Percentiles rank a stretch among this genome's conserved stretches.
Evolutionary conservation across 2,329 filamentous ascomycete genomes (phyloP).

Genomic region (Fusarium duplospermum): DNA sequence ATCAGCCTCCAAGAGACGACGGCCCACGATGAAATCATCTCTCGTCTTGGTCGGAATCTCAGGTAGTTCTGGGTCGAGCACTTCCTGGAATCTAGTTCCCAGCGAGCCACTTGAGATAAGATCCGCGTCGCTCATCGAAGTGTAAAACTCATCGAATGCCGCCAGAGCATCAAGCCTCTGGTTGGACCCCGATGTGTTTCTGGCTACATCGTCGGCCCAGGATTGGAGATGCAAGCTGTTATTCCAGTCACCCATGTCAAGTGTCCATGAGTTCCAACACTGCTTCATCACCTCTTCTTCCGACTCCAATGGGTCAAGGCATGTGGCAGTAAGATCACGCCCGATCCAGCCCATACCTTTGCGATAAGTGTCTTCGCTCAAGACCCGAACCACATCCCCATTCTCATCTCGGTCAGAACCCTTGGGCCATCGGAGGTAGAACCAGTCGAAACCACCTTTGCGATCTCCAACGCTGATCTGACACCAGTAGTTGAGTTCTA

Average conservation of each 20-base stretch:
- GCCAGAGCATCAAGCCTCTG: conserved; percentile 55
- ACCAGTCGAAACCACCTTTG: conserved; percentile 92
- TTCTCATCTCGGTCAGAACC: conserved; percentile 76
- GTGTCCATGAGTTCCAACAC: conserved; percentile 73
- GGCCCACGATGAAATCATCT: conserved; percentile 64
- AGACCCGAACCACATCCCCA: conserved; percentile 77
- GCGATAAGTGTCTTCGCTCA: conserved; percentile 84
- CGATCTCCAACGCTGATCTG: conserved; percentile 92
- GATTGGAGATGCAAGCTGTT: conserved; percentile 52
- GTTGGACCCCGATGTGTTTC: conserved; percentile 21
- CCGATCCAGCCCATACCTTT: conserved; percentile 82
- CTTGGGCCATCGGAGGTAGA: conserved; percentile 80
- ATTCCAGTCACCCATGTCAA: conserved; percentile 72
- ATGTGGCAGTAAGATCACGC: conserved; percentile 65
- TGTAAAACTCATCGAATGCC: conserved; percentile 65
- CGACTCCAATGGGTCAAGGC: conserved; percentile 52
- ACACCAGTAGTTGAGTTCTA: conserved; percentile 94
- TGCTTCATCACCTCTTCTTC: conserved; percentile 75
- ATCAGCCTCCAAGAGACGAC: conserved; percentile 60
- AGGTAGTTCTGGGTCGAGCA: conserved; percentile 73
- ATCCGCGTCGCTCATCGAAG: conserved; percentile 75
- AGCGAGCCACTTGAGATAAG: conserved; percentile 64
- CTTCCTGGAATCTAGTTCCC: conserved; percentile 57
- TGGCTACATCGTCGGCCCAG: conserved; percentile 50
- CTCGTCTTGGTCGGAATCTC: conserved; percentile 58